Percentiles rank a stretch among this genome's conserved stretches.
Conservation (phyloP, 1,139 yeast genomes). For the Yamadazyma dushanensis region DNA sequence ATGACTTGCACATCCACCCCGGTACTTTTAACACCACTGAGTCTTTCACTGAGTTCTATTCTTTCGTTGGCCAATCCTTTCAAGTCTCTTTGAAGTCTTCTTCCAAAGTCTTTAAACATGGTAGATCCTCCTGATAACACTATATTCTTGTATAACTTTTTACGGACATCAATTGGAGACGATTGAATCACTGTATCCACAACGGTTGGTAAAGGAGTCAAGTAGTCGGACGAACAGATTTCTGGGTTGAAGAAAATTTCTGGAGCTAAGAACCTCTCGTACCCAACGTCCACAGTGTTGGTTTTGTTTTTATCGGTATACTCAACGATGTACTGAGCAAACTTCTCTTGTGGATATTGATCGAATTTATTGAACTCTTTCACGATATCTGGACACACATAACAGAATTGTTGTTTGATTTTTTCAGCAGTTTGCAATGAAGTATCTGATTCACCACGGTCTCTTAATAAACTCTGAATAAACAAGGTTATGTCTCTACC, state of each 20-base stretch:
- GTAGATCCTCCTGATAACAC: conserved; percentile 97
- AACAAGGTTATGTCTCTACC: conserved; percentile 96
- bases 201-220: conserved; percentile 92
- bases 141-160: conserved; percentile 91
- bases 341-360: conserved; percentile 83
- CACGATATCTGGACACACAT: conserved; percentile 96
- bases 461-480: conserved; percentile 90
- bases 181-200: conserved; percentile 95
- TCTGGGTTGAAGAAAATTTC: conserved; percentile 98
- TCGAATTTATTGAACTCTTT: conserved; percentile 95
- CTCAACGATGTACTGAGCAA: conserved; percentile 91
- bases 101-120: conserved; percentile 97
- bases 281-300: conserved; percentile 86
- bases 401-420: conserved; percentile 94
- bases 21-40: conserved; percentile 82
- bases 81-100: conserved; percentile 94
- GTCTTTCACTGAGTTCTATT: conserved; percentile 74
- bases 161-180: conserved; percentile 96
- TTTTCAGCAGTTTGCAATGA: conserved; percentile 93
- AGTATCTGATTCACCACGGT: conserved; percentile 94
- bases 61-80: conserved; percentile 86
- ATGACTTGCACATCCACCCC: conserved; percentile 98
- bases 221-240: conserved; percentile 89
- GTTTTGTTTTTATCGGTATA: conserved; percentile 65
- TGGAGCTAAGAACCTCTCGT: conserved; percentile 96